A percentile compares a stretch with the other conserved stretches of the same genome.
phyloP scores from a whole-genome alignment of 768 basidiomycete genomes.

The Dioszegia hungarica region DNA sequence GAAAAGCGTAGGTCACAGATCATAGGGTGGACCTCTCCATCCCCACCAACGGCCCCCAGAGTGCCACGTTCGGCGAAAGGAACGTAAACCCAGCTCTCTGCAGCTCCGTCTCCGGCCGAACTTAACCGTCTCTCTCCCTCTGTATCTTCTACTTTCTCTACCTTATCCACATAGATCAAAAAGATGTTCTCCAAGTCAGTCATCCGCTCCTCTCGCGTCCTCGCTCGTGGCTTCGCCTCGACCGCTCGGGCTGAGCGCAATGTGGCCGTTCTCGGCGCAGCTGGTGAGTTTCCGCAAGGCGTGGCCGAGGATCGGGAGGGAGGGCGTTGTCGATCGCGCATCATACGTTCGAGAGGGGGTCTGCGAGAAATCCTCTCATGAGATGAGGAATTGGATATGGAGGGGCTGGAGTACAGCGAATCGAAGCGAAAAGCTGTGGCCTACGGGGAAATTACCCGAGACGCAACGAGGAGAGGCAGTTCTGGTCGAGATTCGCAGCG shows the following conservation, averaged over 20 bases:
- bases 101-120: conserved; percentile 4
- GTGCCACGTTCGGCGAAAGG: conserved; percentile 2
- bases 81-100: not conserved
- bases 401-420: no score
- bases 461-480: not conserved
- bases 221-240: conserved; percentile 46
- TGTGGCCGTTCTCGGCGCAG: conserved; percentile 79
- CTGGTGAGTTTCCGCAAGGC: conserved; percentile 69
- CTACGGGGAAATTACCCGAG: no score
- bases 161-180: conserved; percentile 20
- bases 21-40: no score
- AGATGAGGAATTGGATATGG: not conserved
- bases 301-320: no score
- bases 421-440: no score
- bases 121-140: not conserved
- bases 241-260: conserved; percentile 45
- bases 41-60: no score
- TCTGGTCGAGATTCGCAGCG: no score
- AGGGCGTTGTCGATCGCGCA: no score
- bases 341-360: no score
- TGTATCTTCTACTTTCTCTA: not conserved
- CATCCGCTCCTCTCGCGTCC: conserved; percentile 28
- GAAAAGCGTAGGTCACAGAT: no score
- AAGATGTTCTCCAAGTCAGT: conserved; percentile 46
- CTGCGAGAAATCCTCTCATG: no score